A percentile compares a stretch with the other conserved stretches of the same genome.
These are phyloP conservation scores for Amoeboaphelidium protococcarum DNA, from an alignment of 371 early-diverging fungal species.

Conservation along the genomic window DNA sequence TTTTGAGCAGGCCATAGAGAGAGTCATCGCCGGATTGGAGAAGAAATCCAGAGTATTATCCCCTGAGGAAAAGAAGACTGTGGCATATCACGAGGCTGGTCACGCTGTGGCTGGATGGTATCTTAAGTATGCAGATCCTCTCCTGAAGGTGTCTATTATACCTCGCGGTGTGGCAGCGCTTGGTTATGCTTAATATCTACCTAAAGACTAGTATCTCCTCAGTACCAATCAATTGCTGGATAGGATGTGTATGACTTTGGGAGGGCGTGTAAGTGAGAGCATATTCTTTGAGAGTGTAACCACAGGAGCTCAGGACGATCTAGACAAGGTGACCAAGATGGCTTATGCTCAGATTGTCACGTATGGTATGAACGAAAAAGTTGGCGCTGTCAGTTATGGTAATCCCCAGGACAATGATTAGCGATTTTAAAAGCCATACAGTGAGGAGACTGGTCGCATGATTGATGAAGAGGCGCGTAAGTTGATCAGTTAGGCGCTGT, in stretches of 20 bases:
- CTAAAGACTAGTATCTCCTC: conserved; percentile 87
- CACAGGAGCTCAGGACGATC: conserved; percentile 35
- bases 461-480: conserved; percentile 80
- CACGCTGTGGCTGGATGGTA: conserved; percentile 98
- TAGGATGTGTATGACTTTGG: conserved; percentile 79
- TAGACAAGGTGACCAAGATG: conserved; percentile 88
- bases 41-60: conserved; percentile 81
- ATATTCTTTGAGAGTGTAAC: conserved; percentile 58
- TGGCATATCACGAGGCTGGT: conserved; percentile 97
- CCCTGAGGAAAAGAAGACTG: conserved; percentile 93
- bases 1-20: conserved; percentile 92
- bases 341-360: conserved; percentile 80
- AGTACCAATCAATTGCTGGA: conserved; percentile 72
- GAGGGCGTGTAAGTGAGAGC: conserved; percentile 80
- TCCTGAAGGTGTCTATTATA: conserved; percentile 42
- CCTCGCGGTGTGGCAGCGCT: conserved; percentile 85
- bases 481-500: conserved; percentile 52
- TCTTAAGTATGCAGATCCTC: conserved; percentile 28
- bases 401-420: conserved; percentile 33
- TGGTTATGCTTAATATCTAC: conserved; percentile 94
- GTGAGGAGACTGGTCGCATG: conserved; percentile 71
- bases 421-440: conserved; percentile 78
- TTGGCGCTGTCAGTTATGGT: conserved; percentile 60
- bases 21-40: conserved; percentile 92
- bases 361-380: conserved; percentile 76